Conservation (phyloP, 805 yeast species). For the Kodamaea fukazawae region DNA sequence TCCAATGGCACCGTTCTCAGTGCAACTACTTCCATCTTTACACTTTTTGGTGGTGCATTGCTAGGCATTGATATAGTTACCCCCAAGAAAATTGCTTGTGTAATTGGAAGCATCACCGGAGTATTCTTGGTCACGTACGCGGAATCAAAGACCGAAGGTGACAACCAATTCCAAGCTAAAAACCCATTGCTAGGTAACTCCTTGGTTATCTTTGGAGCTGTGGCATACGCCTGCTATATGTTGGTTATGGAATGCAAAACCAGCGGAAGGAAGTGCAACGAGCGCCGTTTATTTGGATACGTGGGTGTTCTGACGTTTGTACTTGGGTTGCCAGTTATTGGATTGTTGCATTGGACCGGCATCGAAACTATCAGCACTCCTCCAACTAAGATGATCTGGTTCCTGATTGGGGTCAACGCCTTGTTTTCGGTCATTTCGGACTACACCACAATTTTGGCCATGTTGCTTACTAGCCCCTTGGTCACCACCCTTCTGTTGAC, state of each 20-base stretch:
- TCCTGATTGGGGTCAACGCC: conserved; percentile 40
- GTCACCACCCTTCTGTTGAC: conserved; percentile 51
- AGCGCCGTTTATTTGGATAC: conserved; percentile 45
- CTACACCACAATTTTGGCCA: conserved; percentile 48
- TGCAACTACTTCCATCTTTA: conserved; percentile 51
- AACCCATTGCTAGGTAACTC: conserved; percentile 45
- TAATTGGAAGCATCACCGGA: conserved; percentile 44
- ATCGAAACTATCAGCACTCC: conserved; percentile 46
- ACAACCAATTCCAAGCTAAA: conserved; percentile 28
- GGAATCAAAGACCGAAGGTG: conserved; percentile 24
- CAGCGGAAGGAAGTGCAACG: conserved; percentile 34
- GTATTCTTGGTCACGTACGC: conserved; percentile 44
- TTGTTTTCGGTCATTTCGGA: conserved; percentile 48
- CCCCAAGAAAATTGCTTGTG: conserved; percentile 41
- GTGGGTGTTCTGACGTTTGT: conserved; percentile 45
- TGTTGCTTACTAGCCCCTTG: conserved; percentile 53
- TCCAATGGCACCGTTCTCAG: conserved; percentile 52
- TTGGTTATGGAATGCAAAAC: conserved; percentile 36
- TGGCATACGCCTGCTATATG: conserved; percentile 46
- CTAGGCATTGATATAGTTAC: conserved; percentile 43
- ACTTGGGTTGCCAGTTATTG: conserved; percentile 39
- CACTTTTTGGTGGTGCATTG: conserved; percentile 43
- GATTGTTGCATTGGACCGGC: conserved; percentile 32
- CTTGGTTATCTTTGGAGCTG: conserved; percentile 46
- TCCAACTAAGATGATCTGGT: conserved; percentile 28